Evolutionary conservation across 2,329 filamentous ascomycete species (phyloP), one percentile per base, ranked within the genome.

Genomic region (Trichoderma brevicompactum): DNA sequence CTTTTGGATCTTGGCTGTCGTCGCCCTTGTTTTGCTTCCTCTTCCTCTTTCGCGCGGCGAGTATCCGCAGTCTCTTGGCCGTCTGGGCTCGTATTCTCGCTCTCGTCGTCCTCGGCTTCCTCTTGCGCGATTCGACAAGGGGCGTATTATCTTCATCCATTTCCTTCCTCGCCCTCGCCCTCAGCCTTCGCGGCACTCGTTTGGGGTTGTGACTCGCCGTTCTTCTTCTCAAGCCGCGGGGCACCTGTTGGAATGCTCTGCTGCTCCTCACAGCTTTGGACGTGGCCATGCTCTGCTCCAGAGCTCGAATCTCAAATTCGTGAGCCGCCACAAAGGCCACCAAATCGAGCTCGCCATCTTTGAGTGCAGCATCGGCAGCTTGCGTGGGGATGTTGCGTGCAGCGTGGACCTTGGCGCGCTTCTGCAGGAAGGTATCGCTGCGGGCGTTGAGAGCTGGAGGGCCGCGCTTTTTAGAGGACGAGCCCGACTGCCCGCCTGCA

Each of bases 141-240:
- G 95, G 94, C 0, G 94, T 97, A 69, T 97, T 97, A 73, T 98
- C 94, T 64, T 96, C 91, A 15, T 82, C 81, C 88, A 97, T 96
- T 83, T 96, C 86, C 68, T 78, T 80, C 71, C 81, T 85, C 1
- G 92, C 93, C 70, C 90, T 85, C 44, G 79, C 79, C 64, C 90
- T 85, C 73, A 98, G 79, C 68, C 92, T 82, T 74, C 89, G 90
- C 2, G 95, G 95, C 15, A 99, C 89, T 68, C 90, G 87, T 79
- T 94, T 96, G 41, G 91, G 91, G 83, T 99, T 97, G 79, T 99
- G 95, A 76, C 93, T 97, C 19, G 94, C 95, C 0, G 94, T 97
- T 71, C 95, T 85, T 69, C 95, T 84, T 69, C 95, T 84, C 84
- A 99, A 80, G 56, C 89, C 88, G 70, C 92, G 87, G 1, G 95